Evolutionary conservation across 306 rosid species (phyloP).

Genomic region (Lathyrus tuberosus): DNA sequence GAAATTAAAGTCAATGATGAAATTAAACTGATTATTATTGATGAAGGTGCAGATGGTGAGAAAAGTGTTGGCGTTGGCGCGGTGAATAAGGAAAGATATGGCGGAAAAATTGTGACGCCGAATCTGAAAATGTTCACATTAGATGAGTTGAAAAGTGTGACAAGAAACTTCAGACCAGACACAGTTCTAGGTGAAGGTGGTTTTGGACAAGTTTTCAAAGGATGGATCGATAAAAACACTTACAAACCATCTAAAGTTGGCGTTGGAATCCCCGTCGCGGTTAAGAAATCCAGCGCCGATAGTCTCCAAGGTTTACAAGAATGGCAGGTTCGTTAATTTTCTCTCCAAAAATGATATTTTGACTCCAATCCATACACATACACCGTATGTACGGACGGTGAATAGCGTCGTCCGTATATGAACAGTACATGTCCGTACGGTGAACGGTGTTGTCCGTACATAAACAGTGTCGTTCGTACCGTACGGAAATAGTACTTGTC

Average conservation of each 20-base stretch:
- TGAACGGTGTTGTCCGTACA: too few species aligned
- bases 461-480: too few species aligned
- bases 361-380: too few species aligned
- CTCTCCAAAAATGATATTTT: too few species aligned
- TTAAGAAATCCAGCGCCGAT: slow-evolving; percentile 70
- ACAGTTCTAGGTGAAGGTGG: slow-evolving; percentile 85
- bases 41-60: not conserved
- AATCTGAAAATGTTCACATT: slow-evolving; percentile 55
- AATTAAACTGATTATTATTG: too few species aligned
- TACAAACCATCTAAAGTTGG: slow-evolving; percentile 69
- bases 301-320: slow-evolving; percentile 76
- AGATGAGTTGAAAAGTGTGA: slow-evolving; percentile 73
- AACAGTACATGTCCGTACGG: too few species aligned
- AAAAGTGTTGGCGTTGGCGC: not conserved
- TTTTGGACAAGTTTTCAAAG: slow-evolving; percentile 88
- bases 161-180: slow-evolving; percentile 76
- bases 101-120: slow-evolving; percentile 4
- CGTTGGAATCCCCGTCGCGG: slow-evolving; percentile 78
- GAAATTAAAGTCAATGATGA: not conserved
- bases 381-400: too few species aligned
- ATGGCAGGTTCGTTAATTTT: slow-evolving; percentile 61
- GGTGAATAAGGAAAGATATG: not conserved
- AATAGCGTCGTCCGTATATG: too few species aligned
- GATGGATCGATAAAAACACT: slow-evolving; percentile 69
- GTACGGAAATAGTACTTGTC: too few species aligned